Conservation (phyloP, 148 eudicot genomes). For the Suaeda aralocaspica region DNA sequence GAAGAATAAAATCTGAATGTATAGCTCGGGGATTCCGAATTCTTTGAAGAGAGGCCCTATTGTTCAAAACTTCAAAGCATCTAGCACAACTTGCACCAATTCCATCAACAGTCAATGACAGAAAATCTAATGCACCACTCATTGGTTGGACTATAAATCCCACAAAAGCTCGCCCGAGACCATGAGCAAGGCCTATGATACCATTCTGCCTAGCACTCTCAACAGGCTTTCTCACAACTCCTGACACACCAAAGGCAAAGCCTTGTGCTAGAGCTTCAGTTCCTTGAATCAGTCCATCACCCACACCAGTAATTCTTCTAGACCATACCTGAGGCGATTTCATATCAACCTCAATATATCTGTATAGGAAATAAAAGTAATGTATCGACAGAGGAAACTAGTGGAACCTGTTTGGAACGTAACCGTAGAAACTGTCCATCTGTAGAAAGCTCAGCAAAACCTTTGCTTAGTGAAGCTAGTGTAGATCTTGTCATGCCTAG, state of each 20-base stretch:
- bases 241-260: slow-evolving; percentile 94
- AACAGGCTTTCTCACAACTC: slow-evolving; percentile 91
- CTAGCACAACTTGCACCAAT: slow-evolving; percentile 96
- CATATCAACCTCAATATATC: slow-evolving; percentile 7
- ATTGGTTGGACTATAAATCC: slow-evolving; percentile 92
- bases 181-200: slow-evolving; percentile 93
- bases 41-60: slow-evolving; percentile 63
- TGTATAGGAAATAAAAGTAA: background rate
- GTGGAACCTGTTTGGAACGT: slow-evolving; percentile 84
- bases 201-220: slow-evolving; percentile 98
- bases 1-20: slow-evolving; percentile 70
- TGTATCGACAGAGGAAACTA: slow-evolving; percentile 5
- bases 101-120: slow-evolving; percentile 94
- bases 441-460: slow-evolving; percentile 97
- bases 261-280: slow-evolving; percentile 99
- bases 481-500: slow-evolving; percentile 98
- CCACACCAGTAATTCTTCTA: slow-evolving; percentile 87
- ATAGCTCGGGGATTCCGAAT: slow-evolving; percentile 88
- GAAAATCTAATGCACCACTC: slow-evolving; percentile 97
- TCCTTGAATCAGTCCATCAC: slow-evolving; percentile 95
- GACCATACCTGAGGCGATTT: slow-evolving; percentile 66
- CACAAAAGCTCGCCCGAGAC: slow-evolving; percentile 83
- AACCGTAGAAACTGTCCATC: slow-evolving; percentile 96
- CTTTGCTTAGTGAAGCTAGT: slow-evolving; percentile 90
- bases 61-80: slow-evolving; percentile 80